Evolutionary conservation across 345 rosid species (phyloP).

Genomic region (Corchorus olitorius): DNA sequence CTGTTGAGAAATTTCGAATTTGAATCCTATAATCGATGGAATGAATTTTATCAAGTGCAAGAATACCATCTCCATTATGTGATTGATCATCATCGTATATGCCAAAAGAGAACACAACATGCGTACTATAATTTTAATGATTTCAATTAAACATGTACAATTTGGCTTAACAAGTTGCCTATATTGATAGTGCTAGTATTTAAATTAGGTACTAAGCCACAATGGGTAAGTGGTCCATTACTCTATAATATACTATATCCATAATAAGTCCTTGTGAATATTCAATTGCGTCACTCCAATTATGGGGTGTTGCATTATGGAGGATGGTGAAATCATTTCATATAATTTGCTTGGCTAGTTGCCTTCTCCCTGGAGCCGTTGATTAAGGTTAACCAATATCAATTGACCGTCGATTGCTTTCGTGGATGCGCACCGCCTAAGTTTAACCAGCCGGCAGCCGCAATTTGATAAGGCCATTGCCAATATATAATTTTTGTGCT

Average conservation of each 20-base stretch:
- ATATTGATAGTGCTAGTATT: too few relatives aligned
- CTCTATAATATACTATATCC: too few relatives aligned
- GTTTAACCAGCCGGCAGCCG: neutral
- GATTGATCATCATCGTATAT: too few relatives aligned
- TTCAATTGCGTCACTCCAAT: neutral
- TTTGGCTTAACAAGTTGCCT: neutral
- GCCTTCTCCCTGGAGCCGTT: neutral
- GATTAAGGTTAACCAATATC: neutral
- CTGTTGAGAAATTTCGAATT: too few relatives aligned
- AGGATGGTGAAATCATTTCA: neutral
- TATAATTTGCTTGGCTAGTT: neutral
- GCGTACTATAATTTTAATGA: neutral
- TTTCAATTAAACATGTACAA: neutral
- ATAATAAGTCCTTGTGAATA: neutral
- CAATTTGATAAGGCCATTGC: neutral
- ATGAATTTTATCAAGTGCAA: too few relatives aligned
- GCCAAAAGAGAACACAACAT: too few relatives aligned
- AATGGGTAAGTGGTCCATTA: neutral
- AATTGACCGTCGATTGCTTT: neutral
- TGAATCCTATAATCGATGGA: too few relatives aligned
- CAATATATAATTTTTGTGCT: neutral
- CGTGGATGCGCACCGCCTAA: slow-evolving; percentile 8
- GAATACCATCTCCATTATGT: too few relatives aligned
- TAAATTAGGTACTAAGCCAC: neutral
- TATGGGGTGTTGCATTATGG: neutral